A percentile compares a stretch with the other conserved stretches of the same genome.
These are phyloP conservation scores for Pseudogymnoascus sp. DNA, from an alignment of 2,329 filamentous ascomycete genomes.

Conservation along the genomic window DNA sequence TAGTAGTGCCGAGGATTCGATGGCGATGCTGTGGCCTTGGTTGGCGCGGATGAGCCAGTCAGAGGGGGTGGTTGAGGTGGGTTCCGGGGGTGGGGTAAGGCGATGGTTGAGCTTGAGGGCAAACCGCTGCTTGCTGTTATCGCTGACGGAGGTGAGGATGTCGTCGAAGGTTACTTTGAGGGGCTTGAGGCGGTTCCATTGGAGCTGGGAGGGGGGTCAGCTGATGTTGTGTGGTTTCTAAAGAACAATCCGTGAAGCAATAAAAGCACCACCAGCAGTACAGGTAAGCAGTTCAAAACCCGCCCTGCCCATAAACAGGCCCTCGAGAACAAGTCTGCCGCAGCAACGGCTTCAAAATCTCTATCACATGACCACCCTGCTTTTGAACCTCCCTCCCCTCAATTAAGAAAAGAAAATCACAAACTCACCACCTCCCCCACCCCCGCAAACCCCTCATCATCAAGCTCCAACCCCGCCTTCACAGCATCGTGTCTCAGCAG, in stretches of 20 bases:
- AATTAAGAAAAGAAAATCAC: conserved; percentile 11
- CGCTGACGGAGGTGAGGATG: conserved; percentile 57
- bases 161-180: conserved; percentile 69
- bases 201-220: conserved; percentile 18
- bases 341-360: neutral
- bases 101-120: conserved; percentile 52
- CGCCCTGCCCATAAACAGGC: neutral
- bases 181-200: conserved; percentile 44
- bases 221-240: neutral
- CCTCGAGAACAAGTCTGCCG: too few species aligned
- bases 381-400: neutral
- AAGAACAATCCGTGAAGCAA: neutral
- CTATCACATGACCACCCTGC: neutral
- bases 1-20: conserved; percentile 60
- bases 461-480: conserved; percentile 47
- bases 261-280: neutral
- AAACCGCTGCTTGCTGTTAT: conserved; percentile 89
- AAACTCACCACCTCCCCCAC: conserved; percentile 49
- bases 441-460: conserved; percentile 50
- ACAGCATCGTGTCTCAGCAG: conserved; percentile 29
- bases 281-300: neutral
- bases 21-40: conserved; percentile 81
- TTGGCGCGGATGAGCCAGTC: conserved; percentile 87
- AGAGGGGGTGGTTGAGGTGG: conserved; percentile 21
- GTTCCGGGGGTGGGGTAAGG: conserved; percentile 20